phyloP scores from a whole-genome alignment of 106 monocot species.

The Xerophyta viscosa region DNA sequence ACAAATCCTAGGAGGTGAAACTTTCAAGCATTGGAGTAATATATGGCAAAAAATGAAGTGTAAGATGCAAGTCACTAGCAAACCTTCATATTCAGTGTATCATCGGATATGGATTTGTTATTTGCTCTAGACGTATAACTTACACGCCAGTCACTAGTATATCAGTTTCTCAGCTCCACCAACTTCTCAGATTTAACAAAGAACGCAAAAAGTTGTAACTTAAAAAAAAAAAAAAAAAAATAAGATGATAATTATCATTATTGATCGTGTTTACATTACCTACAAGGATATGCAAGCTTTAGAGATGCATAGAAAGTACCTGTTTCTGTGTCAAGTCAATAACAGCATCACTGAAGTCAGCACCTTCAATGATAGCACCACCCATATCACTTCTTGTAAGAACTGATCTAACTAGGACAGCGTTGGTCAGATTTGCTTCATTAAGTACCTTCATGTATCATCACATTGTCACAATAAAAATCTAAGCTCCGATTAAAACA shows the following conservation, averaged over 20 bases:
- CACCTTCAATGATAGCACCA: constrained; percentile 87
- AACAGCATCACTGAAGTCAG: constrained; percentile 98
- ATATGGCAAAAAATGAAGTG: no score
- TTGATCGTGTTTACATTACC: neutral
- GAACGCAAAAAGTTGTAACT: no score
- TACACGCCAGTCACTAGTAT: no score
- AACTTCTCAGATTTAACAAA: no score
- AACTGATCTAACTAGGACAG: constrained; percentile 85
- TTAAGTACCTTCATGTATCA: constrained; percentile 69
- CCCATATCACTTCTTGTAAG: constrained; percentile 95
- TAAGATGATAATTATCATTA: neutral
- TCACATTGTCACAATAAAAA: neutral
- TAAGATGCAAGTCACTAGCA: no score
- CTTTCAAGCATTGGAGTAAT: neutral
- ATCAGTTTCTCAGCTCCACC: no score
- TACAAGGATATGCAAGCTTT: neutral
- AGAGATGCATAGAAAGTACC: constrained; percentile 26
- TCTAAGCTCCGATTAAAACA: neutral
- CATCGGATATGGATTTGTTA: no score
- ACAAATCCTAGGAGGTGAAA: neutral
- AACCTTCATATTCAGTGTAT: no score
- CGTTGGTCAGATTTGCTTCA: constrained; percentile 98
- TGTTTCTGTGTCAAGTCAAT: constrained; percentile 84
- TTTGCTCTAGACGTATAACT: no score
- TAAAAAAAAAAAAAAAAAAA: neutral